These are phyloP conservation scores for Penicillium atrosanguineum DNA, from an alignment of 495 filamentous ascomycete species.

Conservation along the genomic window DNA sequence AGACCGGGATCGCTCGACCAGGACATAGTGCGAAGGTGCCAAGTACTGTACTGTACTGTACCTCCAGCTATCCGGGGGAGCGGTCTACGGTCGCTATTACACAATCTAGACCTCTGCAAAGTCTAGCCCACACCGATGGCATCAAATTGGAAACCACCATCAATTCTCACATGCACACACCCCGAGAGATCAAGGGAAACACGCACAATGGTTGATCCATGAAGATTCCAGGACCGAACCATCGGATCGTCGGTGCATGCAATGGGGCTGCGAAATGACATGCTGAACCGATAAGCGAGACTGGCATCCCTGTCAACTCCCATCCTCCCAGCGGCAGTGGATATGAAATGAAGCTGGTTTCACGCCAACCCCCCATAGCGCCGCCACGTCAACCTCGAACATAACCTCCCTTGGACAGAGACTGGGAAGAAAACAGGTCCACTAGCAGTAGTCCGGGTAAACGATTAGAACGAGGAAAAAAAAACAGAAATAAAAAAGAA, in stretches of 20 bases:
- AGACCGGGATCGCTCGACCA: too few species aligned
- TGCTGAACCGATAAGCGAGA: neutral
- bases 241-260: neutral
- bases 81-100: too few species aligned
- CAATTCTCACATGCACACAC: too few species aligned
- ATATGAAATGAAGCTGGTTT: neutral
- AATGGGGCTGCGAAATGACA: neutral
- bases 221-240: neutral
- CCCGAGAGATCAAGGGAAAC: too few species aligned
- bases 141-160: too few species aligned
- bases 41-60: too few species aligned
- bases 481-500: neutral
- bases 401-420: neutral
- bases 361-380: neutral
- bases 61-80: too few species aligned
- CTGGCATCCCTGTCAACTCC: neutral
- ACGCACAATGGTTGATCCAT: neutral
- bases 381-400: constrained; percentile 1
- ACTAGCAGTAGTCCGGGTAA: neutral
- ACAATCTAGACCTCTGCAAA: too few species aligned
- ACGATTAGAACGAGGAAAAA: neutral
- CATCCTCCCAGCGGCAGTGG: too few species aligned
- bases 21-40: too few species aligned
- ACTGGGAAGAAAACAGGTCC: neutral
- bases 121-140: too few species aligned